These are phyloP conservation scores for Inga laurina DNA, from an alignment of 306 rosid genomes.

Conservation along the genomic window DNA sequence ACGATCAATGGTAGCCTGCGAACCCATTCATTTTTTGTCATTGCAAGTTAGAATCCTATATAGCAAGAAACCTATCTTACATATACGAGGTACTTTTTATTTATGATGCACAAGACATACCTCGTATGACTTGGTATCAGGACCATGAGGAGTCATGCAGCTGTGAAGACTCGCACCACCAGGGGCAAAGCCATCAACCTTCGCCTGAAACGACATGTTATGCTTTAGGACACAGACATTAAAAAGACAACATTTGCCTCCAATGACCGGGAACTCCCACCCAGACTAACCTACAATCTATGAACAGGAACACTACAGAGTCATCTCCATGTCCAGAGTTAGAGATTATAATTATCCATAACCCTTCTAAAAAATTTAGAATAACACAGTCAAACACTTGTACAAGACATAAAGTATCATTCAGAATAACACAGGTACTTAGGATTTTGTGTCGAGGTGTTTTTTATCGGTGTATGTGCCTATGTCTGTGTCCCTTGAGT, in stretches of 20 bases:
- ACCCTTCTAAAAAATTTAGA: background rate
- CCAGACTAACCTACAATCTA: background rate
- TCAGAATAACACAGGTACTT: background rate
- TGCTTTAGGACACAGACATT: slow-evolving; percentile 9
- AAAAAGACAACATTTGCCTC: slow-evolving; percentile 11
- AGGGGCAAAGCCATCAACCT: slow-evolving; percentile 83
- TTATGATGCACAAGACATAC: slow-evolving; percentile 38
- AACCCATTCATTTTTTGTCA: background rate
- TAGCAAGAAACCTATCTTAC: no score
- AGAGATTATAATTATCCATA: background rate
- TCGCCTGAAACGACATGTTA: slow-evolving; percentile 59
- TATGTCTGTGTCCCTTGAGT: background rate
- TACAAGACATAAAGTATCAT: background rate
- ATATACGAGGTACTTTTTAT: background rate
- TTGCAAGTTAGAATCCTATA: slow-evolving; percentile 12
- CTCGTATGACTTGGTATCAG: slow-evolving; percentile 93
- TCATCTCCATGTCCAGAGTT: background rate
- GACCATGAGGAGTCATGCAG: slow-evolving; percentile 99
- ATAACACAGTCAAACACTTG: background rate
- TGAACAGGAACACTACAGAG: background rate
- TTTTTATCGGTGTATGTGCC: background rate
- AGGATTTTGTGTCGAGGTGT: background rate
- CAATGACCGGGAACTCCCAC: slow-evolving; percentile 2
- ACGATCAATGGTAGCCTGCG: slow-evolving; percentile 68
- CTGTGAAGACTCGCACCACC: slow-evolving; percentile 97